Evolutionary conservation across 1,284 basidiomycete species (phyloP), one percentile per base, ranked within the genome.

Genomic region (Anthracocystis walkeri): DNA sequence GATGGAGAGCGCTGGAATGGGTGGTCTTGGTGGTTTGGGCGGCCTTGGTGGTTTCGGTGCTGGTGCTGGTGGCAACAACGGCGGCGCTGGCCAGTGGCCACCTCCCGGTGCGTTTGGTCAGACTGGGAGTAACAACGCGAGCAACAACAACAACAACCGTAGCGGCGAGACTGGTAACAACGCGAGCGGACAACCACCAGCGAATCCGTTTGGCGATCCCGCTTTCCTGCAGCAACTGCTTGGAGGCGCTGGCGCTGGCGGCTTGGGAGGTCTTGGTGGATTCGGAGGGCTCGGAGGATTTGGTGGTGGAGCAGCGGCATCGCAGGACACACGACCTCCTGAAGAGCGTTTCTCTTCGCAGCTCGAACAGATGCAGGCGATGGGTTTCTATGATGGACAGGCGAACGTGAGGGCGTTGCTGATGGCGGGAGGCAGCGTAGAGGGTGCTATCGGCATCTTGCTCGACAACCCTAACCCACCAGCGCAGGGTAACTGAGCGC

Each of bases 271-370:
- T 5, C 56, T 77, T 7, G 78, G 76, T 4, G 73, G 63, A 2
- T 46, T 62, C 33, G 67, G 64, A 21, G 66, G 53, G 11, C 31
- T 60, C 1, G 77, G 71, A 5, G 75, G 58, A 20, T 52, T 45
- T 11, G 65, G 62, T 7, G 65, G 54, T 20, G 68, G 35, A 21
- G 63, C 64, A 10, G 63, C 60, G 0, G 63, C 53, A 35, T 65
- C 72, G 38, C 57, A 67, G 7, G 81, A 83, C 44, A 51, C 62
- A 4, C 75, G 80, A 4, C 77, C 82, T 16, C 80, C 80, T 7
- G 82, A 84, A 58, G 82, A 84, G 62, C 74, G 82, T 7, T 83
- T 77, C 50, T 75, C 82, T 4, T 68, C 77, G 7, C 80, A 84
- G 55, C 71, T 84, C 7, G 81, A 81, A 45, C 82, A 83, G 71